Conservation (phyloP, 768 basidiomycete species). For the Trametes villosa region DNA sequence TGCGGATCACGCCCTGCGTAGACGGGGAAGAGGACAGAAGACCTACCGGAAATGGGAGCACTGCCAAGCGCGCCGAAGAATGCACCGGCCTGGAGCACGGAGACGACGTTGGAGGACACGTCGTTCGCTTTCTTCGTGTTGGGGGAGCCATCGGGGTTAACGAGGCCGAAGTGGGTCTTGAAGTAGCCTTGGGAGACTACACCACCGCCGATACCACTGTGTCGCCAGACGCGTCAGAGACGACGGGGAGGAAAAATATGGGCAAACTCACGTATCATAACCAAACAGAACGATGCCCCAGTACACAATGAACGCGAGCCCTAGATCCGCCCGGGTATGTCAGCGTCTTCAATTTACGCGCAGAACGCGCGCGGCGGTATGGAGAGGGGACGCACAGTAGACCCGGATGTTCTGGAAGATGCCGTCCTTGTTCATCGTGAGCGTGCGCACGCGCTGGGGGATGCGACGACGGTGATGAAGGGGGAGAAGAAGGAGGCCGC, state of each 20-base stretch:
- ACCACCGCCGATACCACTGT: constrained; percentile 67
- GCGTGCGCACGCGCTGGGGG: not conserved
- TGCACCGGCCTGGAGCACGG: constrained; percentile 84
- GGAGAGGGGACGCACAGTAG: constrained; percentile 53
- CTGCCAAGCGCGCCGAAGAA: constrained; percentile 86
- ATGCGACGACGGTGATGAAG: constrained; percentile 8
- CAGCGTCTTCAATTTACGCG: not conserved
- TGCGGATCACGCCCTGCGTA: not conserved
- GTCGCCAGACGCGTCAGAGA: not conserved
- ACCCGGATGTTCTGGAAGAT: constrained; percentile 64
- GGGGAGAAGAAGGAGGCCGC: constrained; percentile 6
- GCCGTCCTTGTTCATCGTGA: constrained; percentile 13
- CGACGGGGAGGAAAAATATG: not conserved
- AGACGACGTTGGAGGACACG: constrained; percentile 84
- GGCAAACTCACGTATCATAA: constrained; percentile 65
- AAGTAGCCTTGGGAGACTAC: constrained; percentile 70
- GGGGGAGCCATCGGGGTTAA: constrained; percentile 46
- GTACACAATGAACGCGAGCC: constrained; percentile 74
- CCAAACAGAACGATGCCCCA: constrained; percentile 86
- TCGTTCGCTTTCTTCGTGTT: constrained; percentile 47
- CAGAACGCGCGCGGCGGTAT: not conserved
- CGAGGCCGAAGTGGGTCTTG: constrained; percentile 62
- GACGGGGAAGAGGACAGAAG: not conserved
- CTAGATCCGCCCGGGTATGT: constrained; percentile 37
- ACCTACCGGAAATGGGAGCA: constrained; percentile 68